Base-by-base conservation (phyloP, 768 basidiomycete genomes). In the Mycena leptocephala region DNA sequence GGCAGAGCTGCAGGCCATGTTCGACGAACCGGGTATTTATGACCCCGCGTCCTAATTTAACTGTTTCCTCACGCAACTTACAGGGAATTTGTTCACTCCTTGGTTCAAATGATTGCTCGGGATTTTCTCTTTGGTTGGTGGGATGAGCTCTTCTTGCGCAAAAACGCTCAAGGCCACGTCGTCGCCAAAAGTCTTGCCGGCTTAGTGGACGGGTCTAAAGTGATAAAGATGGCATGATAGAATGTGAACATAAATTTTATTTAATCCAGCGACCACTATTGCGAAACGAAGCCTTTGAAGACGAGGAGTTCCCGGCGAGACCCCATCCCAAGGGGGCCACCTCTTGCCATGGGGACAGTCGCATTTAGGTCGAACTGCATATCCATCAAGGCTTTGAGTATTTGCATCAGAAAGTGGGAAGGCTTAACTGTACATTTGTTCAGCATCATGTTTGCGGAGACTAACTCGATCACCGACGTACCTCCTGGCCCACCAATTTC, bases 41-140 rank as follows among this genome's bases (percentile, higher is more conserved):
- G 30, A 22, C 46, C 43, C 33, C 28, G 22, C 14, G 0, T 26
- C 39, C 59, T 59, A 58, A 46, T 24, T 65, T 24, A 32, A 69
- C 20, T 20, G 39, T 53, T 35, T 32, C 28, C 70, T 74, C 39
- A 67, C 66, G 18, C 62, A 43, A 26, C 24, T 72, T 10, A 7
- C 80, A 98, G 96, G 85, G 71, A 96, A 96, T 83, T 92, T 91
- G 2, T 99, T 99, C 85, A 99, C 98, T 9, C 98, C 98, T 0
- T 99, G 98, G 98, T 99, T 99, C 92, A 96, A 97, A 84, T 99
- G 33, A 99, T 99, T 81, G 97, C 97, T 2, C 92, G 97, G 5
- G 97, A 99, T 83, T 98, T 98, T 85, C 89, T 99, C 53, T 99
- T 97, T 82, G 96, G 95, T 28, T 99, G 98, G 98, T 99, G 98